These are phyloP conservation scores for Ascobolus immersus DNA, from an alignment of 495 filamentous ascomycete genomes.

Conservation along the genomic window DNA sequence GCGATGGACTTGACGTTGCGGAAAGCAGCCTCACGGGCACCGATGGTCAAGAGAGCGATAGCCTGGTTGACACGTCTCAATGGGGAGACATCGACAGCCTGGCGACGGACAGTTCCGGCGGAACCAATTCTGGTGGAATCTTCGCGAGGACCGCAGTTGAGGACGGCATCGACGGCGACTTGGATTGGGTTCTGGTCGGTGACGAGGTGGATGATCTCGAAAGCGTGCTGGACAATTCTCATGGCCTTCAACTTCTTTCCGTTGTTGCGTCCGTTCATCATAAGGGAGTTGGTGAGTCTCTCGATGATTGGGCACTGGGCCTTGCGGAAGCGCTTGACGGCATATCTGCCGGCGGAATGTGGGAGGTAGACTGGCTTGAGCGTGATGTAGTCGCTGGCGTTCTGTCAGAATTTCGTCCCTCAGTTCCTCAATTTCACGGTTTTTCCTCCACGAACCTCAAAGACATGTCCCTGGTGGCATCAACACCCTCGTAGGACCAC, in stretches of 20 bases:
- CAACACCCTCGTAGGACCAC: slow-evolving; percentile 96
- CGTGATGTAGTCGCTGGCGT: slow-evolving; percentile 97
- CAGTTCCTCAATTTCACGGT: background rate
- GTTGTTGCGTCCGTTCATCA: slow-evolving; percentile 99
- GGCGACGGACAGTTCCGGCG: slow-evolving; percentile 95
- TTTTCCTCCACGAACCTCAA: slow-evolving; percentile 40
- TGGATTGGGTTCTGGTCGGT: slow-evolving; percentile 99
- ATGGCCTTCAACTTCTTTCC: slow-evolving; percentile 99
- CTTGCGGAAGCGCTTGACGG: slow-evolving; percentile 98
- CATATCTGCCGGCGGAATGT: slow-evolving; percentile 95
- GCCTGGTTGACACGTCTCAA: slow-evolving; percentile 99
- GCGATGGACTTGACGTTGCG: slow-evolving; percentile 96
- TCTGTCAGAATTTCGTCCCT: slow-evolving; percentile 2
- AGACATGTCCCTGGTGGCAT: slow-evolving; percentile 94
- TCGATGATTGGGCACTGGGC: slow-evolving; percentile 99
- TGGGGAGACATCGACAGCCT: slow-evolving; percentile 98
- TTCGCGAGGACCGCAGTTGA: slow-evolving; percentile 99
- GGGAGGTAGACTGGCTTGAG: slow-evolving; percentile 96
- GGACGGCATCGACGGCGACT: slow-evolving; percentile 95
- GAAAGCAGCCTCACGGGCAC: slow-evolving; percentile 91
- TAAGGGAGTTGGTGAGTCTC: slow-evolving; percentile 98
- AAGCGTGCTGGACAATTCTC: slow-evolving; percentile 93
- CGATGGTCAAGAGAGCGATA: slow-evolving; percentile 88
- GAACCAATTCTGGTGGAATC: slow-evolving; percentile 98
- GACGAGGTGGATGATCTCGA: slow-evolving; percentile 99